These are phyloP conservation scores for Heliosperma pusillum DNA, from an alignment of 148 eudicot genomes.

Conservation along the genomic window DNA sequence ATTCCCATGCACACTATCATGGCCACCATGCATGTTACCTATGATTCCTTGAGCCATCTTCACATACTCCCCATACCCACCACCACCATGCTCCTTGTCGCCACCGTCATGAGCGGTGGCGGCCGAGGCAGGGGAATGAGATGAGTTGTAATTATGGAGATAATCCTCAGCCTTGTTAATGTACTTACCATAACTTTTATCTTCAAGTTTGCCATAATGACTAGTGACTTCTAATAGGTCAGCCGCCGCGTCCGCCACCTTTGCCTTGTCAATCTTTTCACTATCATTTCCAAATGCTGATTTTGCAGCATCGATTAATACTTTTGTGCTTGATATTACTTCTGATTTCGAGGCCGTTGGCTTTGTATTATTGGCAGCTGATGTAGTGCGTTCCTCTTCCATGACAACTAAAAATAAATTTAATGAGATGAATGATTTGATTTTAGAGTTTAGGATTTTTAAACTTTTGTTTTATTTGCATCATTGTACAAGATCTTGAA, in stretches of 20 bases:
- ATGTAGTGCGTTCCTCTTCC: not conserved
- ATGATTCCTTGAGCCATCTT: not conserved
- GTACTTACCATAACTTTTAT: constrained; percentile 31
- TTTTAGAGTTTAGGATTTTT: too few species aligned
- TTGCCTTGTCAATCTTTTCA: constrained; percentile 31
- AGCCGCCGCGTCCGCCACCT: constrained; percentile 39
- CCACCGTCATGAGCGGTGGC: not conserved
- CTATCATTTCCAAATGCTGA: constrained; percentile 28
- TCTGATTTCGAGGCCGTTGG: constrained; percentile 23
- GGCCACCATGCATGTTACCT: too few species aligned
- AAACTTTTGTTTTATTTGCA: not conserved
- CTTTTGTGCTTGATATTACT: constrained; percentile 38
- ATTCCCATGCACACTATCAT: not conserved
- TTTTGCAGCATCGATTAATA: constrained; percentile 43
- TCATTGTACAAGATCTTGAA: too few species aligned
- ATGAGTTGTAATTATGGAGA: constrained; percentile 28
- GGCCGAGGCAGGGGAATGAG: constrained; percentile 9
- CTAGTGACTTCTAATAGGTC: constrained; percentile 31
- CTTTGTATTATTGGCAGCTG: not conserved
- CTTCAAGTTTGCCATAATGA: constrained; percentile 36
- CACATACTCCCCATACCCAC: not conserved
- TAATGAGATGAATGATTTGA: not conserved
- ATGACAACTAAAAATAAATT: not conserved
- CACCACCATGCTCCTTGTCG: not conserved
- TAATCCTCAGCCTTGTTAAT: constrained; percentile 35